Conservation (phyloP, 305 asterid genomes). For the Fraxinus xanthoxyloides region DNA sequence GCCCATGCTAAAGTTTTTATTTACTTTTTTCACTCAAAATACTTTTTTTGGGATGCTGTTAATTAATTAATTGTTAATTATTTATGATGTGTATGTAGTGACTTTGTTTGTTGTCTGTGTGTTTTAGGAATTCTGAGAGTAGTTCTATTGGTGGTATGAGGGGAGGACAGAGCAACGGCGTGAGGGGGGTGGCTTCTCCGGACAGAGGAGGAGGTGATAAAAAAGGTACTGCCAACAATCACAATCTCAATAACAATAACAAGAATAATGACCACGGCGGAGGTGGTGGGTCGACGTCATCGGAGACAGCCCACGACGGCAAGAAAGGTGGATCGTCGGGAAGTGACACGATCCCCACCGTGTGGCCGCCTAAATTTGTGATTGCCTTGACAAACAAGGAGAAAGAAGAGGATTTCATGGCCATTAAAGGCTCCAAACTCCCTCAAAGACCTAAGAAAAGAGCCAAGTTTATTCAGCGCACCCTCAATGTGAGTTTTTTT, state of each 20-base stretch:
- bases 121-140: slow-evolving; percentile 66
- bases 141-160: slow-evolving; percentile 72
- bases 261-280: slow-evolving; percentile 37
- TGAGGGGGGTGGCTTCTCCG: slow-evolving; percentile 66
- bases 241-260: slow-evolving; percentile 27
- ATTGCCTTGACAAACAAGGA: slow-evolving; percentile 85
- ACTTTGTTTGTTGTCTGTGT: neutral
- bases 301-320: slow-evolving; percentile 58
- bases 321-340: slow-evolving; percentile 68
- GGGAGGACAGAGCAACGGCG: slow-evolving; percentile 75
- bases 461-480: slow-evolving; percentile 81
- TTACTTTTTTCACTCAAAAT: slow-evolving; percentile 8
- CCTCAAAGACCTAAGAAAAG: slow-evolving; percentile 97
- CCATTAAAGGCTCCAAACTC: slow-evolving; percentile 85
- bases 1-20: neutral
- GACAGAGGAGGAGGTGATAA: slow-evolving; percentile 55
- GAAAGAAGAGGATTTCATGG: slow-evolving; percentile 92
- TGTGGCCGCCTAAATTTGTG: slow-evolving; percentile 87
- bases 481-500: slow-evolving; percentile 72
- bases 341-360: slow-evolving; percentile 55
- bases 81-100: slow-evolving; percentile 11
- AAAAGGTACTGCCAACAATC: slow-evolving; percentile 42
- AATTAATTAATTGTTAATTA: neutral
- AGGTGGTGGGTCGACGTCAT: slow-evolving; percentile 73
- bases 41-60: slow-evolving; percentile 8